A percentile compares a stretch with the other conserved stretches of the same genome.
These are phyloP conservation scores for Leptosphaerulina australis DNA, from an alignment of 2,329 filamentous ascomycete species.

Conservation along the genomic window DNA sequence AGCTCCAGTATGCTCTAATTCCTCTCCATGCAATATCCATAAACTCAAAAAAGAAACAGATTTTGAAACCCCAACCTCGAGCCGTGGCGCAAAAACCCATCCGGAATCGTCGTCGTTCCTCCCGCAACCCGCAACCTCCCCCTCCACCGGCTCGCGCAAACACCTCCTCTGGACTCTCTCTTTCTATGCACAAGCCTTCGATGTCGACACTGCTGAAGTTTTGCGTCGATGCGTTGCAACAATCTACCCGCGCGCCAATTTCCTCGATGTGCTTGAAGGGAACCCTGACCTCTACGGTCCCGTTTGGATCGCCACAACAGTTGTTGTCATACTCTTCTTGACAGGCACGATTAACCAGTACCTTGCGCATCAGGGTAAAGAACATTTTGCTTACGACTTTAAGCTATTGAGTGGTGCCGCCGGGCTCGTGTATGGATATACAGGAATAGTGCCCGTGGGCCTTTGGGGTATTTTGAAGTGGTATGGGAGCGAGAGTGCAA, in stretches of 20 bases:
- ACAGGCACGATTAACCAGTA: constrained; percentile 96
- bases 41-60: constrained; percentile 50
- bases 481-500: constrained; percentile 92
- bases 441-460: constrained; percentile 75
- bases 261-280: constrained; percentile 94
- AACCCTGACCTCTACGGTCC: constrained; percentile 97
- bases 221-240: constrained; percentile 84
- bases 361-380: constrained; percentile 68
- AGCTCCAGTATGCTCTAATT: constrained; percentile 67
- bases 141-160: constrained; percentile 59
- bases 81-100: constrained; percentile 55
- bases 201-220: constrained; percentile 92
- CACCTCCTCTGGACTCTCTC: constrained; percentile 89
- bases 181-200: constrained; percentile 98
- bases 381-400: constrained; percentile 90
- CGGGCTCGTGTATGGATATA: constrained; percentile 95
- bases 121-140: constrained; percentile 36
- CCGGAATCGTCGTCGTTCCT: constrained; percentile 52
- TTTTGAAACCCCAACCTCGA: constrained; percentile 68
- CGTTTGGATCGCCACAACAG: constrained; percentile 98
- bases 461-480: constrained; percentile 90
- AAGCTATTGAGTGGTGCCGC: constrained; percentile 85
- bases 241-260: constrained; percentile 90
- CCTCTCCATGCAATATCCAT: not conserved
- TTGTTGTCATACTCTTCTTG: constrained; percentile 92